A percentile compares a stretch with the other conserved stretches of the same genome.
Evolutionary conservation across 805 yeast genomes (phyloP).

Genomic region (Barnettozyma californica): DNA sequence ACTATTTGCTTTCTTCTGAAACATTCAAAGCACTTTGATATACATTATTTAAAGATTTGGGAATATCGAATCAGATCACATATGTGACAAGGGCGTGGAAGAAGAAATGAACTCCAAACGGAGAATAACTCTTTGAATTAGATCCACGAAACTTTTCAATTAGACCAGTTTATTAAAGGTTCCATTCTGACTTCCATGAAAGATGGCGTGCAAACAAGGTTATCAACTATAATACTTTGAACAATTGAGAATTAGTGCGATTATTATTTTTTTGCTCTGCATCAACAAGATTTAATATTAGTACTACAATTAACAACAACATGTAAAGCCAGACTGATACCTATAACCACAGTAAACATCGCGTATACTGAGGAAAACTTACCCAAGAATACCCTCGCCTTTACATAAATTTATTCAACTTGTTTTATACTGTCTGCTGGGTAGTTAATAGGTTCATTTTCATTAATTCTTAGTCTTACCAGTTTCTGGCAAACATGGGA

Average conservation of each 20-base stretch:
- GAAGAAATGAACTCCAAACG: slow-evolving; percentile 17
- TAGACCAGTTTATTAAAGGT: slow-evolving; percentile 28
- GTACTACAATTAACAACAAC: too few relatives aligned
- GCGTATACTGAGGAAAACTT: too few relatives aligned
- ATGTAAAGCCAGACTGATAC: neutral
- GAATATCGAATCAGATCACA: too few relatives aligned
- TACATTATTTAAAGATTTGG: too few relatives aligned
- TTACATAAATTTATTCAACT: neutral
- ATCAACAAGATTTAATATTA: neutral
- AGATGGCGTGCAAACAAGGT: slow-evolving; percentile 29
- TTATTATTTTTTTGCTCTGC: too few relatives aligned
- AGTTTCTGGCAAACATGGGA: slow-evolving; percentile 62
- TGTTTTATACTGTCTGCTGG: slow-evolving; percentile 28
- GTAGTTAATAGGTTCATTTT: slow-evolving; percentile 24
- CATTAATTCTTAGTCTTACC: slow-evolving; percentile 50
- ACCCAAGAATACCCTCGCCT: neutral
- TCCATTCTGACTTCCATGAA: slow-evolving; percentile 33
- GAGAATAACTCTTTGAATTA: slow-evolving; percentile 22
- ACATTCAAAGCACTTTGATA: too few relatives aligned
- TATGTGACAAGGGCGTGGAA: too few relatives aligned
- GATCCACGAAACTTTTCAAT: slow-evolving; percentile 11
- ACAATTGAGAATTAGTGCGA: slow-evolving; percentile 26
- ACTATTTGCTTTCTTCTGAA: too few relatives aligned
- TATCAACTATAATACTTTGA: slow-evolving; percentile 33
- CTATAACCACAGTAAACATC: neutral